Conservation (phyloP, 2,329 filamentous ascomycete genomes). For the Blumeria graminis region DNA sequence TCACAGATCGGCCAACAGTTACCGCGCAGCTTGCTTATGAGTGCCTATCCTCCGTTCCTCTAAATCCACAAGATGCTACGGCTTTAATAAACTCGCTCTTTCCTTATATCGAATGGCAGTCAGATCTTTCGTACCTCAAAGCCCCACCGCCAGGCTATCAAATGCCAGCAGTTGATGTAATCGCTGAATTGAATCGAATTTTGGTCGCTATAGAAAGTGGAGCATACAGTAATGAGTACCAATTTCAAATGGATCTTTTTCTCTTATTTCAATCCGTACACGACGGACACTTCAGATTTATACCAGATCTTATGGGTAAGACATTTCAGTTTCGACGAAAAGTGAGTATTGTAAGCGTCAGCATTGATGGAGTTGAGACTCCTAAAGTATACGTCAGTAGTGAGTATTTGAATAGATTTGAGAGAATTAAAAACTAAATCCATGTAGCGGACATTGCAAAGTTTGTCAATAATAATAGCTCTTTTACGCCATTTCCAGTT, state of each 20-base stretch:
- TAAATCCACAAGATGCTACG: conserved; percentile 7
- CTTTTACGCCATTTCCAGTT: conserved; percentile 22
- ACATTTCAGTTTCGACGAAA: conserved; percentile 25
- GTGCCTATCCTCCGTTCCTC: conserved; percentile 10
- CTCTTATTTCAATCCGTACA: conserved; percentile 28
- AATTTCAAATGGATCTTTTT: conserved; percentile 30
- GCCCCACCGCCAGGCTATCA: conserved; percentile 25
- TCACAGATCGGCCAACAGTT: conserved; percentile 6
- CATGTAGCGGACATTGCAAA: conserved; percentile 5
- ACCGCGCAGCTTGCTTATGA: conserved; percentile 9
- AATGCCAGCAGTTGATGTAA: conserved; percentile 17
- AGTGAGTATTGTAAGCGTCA: conserved; percentile 32
- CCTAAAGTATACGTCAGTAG: conserved; percentile 30
- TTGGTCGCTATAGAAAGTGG: conserved; percentile 5
- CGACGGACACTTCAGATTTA: conserved; percentile 37
- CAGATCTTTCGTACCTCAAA: conserved; percentile 17
- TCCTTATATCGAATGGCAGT: conserved; percentile 12
- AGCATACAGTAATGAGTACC: conserved; percentile 20
- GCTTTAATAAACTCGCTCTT: conserved; percentile 8
- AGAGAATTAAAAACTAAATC: conserved; percentile 6
- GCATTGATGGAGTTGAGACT: conserved; percentile 28
- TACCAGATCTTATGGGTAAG: conserved; percentile 24
- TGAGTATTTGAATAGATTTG: conserved; percentile 8
- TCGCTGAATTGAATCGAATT: conserved; percentile 18
- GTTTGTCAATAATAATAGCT: conserved; percentile 6